These are phyloP conservation scores for Lactifluus pinguis DNA, from an alignment of 768 basidiomycete species.

Conservation along the genomic window DNA sequence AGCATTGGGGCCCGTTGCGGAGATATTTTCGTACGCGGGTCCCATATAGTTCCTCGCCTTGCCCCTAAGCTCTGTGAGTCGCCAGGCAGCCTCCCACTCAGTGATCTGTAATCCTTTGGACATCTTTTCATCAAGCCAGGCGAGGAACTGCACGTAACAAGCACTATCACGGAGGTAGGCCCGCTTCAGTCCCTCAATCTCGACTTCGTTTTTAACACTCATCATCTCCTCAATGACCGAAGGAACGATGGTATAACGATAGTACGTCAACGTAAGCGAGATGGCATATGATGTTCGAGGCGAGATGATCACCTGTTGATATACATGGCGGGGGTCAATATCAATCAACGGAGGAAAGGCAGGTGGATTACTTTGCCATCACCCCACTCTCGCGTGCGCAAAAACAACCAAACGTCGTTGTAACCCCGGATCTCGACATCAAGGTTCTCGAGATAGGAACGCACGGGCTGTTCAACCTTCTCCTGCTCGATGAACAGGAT, in stretches of 20 bases:
- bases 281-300: slow-evolving; percentile 76
- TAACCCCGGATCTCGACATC: slow-evolving; percentile 57
- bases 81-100: slow-evolving; percentile 87
- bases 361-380: slow-evolving; percentile 46
- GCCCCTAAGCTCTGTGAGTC: slow-evolving; percentile 67
- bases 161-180: slow-evolving; percentile 90
- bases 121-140: slow-evolving; percentile 83
- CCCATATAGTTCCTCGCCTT: slow-evolving; percentile 71
- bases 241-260: slow-evolving; percentile 65
- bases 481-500: slow-evolving; percentile 68
- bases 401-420: slow-evolving; percentile 70
- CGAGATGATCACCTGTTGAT: slow-evolving; percentile 49
- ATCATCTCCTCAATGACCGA: slow-evolving; percentile 70
- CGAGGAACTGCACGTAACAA: slow-evolving; percentile 77
- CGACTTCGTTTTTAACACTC: slow-evolving; percentile 81
- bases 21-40: slow-evolving; percentile 84
- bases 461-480: slow-evolving; percentile 54
- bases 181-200: slow-evolving; percentile 70
- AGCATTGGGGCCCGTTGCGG: slow-evolving; percentile 83
- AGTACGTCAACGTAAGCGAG: slow-evolving; percentile 74
- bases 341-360: neutral
- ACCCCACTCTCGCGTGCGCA: slow-evolving; percentile 68
- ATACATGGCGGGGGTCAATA: neutral
- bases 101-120: slow-evolving; percentile 71
- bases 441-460: slow-evolving; percentile 47